phyloP scores from a whole-genome alignment of 2,329 filamentous ascomycete species.

The Pestalotiopsis sp. region DNA sequence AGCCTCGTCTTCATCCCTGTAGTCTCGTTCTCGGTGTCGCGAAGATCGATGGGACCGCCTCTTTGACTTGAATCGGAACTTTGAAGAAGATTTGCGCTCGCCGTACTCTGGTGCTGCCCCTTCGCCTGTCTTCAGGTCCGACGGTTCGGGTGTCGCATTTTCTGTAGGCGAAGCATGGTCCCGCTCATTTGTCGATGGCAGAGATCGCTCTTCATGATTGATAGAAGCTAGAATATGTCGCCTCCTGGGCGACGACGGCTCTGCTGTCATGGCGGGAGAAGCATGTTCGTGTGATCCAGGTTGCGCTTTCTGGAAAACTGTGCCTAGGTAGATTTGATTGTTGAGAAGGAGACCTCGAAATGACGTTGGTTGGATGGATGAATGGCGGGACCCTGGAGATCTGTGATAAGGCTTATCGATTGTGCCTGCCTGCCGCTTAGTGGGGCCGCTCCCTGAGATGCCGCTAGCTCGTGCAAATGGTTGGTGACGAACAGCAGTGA shows the following conservation, averaged over 20 bases:
- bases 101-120: slow-evolving; percentile 9
- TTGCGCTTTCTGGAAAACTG: neutral
- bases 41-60: slow-evolving; percentile 24
- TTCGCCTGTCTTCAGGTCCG: neutral
- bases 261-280: slow-evolving; percentile 25
- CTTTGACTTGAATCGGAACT: slow-evolving; percentile 44
- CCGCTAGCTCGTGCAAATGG: neutral
- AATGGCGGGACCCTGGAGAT: slow-evolving; percentile 10
- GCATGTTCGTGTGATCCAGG: slow-evolving; percentile 2
- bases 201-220: slow-evolving; percentile 25
- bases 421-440: neutral
- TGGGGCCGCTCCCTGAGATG: neutral
- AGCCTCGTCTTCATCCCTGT: slow-evolving; percentile 5
- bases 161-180: slow-evolving; percentile 7
- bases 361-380: slow-evolving; percentile 5
- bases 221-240: slow-evolving; percentile 34
- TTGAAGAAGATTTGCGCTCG: slow-evolving; percentile 29
- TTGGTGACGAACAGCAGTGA: neutral
- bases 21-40: slow-evolving; percentile 19
- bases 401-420: slow-evolving; percentile 13
- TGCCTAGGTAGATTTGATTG: neutral
- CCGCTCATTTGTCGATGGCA: slow-evolving; percentile 18
- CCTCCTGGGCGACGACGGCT: slow-evolving; percentile 30
- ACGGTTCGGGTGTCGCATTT: neutral
- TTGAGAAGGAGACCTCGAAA: neutral